Evolutionary conservation across 352 stramenopile species (phyloP).

Genomic region (Thraustotheca clavata): DNA sequence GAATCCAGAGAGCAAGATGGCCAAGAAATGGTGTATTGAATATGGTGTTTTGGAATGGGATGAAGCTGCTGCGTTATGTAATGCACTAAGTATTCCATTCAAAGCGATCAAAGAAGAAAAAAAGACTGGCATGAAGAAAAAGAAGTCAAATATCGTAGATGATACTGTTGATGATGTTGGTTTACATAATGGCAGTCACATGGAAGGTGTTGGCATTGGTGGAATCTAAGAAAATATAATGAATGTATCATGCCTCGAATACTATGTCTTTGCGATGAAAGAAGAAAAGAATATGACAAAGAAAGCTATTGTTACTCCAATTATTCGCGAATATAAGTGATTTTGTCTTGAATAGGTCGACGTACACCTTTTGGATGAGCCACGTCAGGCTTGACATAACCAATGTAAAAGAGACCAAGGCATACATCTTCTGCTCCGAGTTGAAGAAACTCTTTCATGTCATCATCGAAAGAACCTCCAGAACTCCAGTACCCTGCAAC

Average conservation of each 20-base stretch:
- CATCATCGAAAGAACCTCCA: conserved; percentile 45
- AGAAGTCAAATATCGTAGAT: conserved; percentile 31
- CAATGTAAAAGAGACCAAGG: conserved; percentile 78
- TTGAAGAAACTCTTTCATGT: conserved; percentile 77
- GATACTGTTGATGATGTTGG: conserved; percentile 46
- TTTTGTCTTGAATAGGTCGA: conserved; percentile 69
- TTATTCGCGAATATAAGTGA: conserved; percentile 31
- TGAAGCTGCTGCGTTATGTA: conserved; percentile 71
- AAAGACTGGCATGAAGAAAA: conserved; percentile 48
- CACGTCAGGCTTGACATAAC: conserved; percentile 40
- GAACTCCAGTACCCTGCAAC: conserved; percentile 85
- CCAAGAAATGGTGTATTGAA: conserved; percentile 86
- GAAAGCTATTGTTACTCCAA: background rate
- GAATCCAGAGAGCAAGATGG: conserved; percentile 76
- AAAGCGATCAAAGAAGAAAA: conserved; percentile 25
- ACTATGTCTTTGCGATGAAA: too few species aligned
- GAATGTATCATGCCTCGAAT: background rate
- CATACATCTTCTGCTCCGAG: conserved; percentile 67
- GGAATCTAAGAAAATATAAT: conserved; percentile 35
- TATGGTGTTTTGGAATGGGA: conserved; percentile 84
- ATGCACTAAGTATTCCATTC: conserved; percentile 49
- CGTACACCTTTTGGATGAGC: conserved; percentile 42
- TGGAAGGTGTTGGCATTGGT: conserved; percentile 55
- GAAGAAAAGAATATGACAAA: too few species aligned
- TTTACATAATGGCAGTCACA: conserved; percentile 32